Conservation (phyloP, 1,139 yeast genomes). For the Yamadazyma spencermartinsiae region DNA sequence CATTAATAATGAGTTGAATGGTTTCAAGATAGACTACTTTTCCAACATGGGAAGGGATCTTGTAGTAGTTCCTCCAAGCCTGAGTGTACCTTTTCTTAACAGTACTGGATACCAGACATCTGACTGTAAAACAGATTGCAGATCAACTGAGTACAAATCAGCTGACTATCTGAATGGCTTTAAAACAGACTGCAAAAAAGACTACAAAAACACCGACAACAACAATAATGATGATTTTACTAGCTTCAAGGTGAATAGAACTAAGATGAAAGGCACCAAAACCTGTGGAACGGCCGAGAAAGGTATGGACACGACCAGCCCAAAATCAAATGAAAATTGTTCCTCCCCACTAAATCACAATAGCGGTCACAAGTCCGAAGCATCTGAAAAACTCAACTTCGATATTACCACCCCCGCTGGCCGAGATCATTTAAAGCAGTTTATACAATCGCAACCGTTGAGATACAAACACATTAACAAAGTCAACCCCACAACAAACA, state of each 20-base stretch:
- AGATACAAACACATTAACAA: constrained; percentile 20
- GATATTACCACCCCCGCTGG: constrained; percentile 30
- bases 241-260: too few species aligned
- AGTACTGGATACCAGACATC: neutral
- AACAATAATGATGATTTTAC: too few species aligned
- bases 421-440: constrained; percentile 22
- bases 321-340: neutral
- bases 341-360: neutral
- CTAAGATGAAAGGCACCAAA: too few species aligned
- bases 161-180: too few species aligned
- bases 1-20: constrained; percentile 16
- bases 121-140: neutral
- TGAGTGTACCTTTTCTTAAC: too few species aligned
- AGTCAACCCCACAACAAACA: constrained; percentile 24
- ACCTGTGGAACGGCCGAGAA: too few species aligned
- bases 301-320: too few species aligned
- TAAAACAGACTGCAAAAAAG: too few species aligned
- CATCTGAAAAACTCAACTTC: constrained; percentile 14
- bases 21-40: constrained; percentile 15
- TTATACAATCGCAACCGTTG: constrained; percentile 17
- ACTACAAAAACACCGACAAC: too few species aligned
- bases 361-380: neutral
- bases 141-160: too few species aligned
- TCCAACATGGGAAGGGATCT: constrained; percentile 11
- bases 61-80: constrained; percentile 12